A percentile compares a stretch with the other conserved stretches of the same genome.
Evolutionary conservation across 2,329 filamentous ascomycete species (phyloP).

Genomic region (Fonsecaea monophora): DNA sequence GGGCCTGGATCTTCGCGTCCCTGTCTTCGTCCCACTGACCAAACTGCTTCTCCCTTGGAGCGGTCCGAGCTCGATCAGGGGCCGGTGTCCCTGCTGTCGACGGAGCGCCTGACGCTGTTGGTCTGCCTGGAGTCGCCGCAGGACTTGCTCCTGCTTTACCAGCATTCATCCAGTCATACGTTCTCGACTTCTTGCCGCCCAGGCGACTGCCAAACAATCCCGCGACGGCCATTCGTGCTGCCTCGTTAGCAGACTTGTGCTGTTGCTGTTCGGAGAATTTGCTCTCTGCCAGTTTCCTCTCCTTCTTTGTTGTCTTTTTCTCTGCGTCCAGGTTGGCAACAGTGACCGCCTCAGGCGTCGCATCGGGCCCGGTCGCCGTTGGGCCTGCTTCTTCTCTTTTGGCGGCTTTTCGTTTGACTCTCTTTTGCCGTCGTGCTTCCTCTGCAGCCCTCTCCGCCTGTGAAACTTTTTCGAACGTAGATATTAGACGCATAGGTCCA

Average conservation of each 20-base stretch:
- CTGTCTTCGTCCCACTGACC: slow-evolving; percentile 81
- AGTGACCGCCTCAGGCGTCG: slow-evolving; percentile 42
- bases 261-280: slow-evolving; percentile 78
- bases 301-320: slow-evolving; percentile 83
- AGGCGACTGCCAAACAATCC: slow-evolving; percentile 65
- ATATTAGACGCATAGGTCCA: slow-evolving; percentile 38
- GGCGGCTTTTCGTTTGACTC: slow-evolving; percentile 67
- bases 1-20: slow-evolving; percentile 79
- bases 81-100: slow-evolving; percentile 33
- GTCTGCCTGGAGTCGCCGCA: slow-evolving; percentile 39
- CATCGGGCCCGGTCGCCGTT: slow-evolving; percentile 65
- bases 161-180: slow-evolving; percentile 57
- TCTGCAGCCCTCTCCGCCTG: slow-evolving; percentile 74
- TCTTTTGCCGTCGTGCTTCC: slow-evolving; percentile 72
- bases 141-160: slow-evolving; percentile 44
- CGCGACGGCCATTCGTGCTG: slow-evolving; percentile 74
- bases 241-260: slow-evolving; percentile 82
- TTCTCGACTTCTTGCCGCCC: slow-evolving; percentile 54
- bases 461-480: slow-evolving; percentile 48
- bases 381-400: slow-evolving; percentile 57
- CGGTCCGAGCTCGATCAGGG: slow-evolving; percentile 36
- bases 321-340: slow-evolving; percentile 63
- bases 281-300: slow-evolving; percentile 75
- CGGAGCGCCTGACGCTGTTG: slow-evolving; percentile 22
- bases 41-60: slow-evolving; percentile 61